Percentiles rank a stretch among this genome's conserved stretches.
These are phyloP conservation scores for Paracorniculantispora psalliotae DNA, from an alignment of 2,329 filamentous ascomycete species.

Conservation along the genomic window DNA sequence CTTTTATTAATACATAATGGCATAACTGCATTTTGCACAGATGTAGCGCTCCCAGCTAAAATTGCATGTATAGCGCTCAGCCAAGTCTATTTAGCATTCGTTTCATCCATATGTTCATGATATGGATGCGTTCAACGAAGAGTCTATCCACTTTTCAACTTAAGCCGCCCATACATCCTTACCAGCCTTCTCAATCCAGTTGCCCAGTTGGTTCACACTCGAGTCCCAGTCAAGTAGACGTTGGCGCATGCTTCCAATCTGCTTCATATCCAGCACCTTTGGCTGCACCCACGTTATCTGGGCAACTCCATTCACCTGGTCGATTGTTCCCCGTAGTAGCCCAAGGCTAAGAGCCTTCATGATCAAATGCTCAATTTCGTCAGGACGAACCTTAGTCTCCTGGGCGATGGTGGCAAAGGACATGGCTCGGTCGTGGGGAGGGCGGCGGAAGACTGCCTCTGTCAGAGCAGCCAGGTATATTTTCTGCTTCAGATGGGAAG, in stretches of 20 bases:
- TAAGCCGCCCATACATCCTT: slow-evolving; percentile 94
- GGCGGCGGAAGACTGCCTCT: slow-evolving; percentile 91
- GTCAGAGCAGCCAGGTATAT: slow-evolving; percentile 95
- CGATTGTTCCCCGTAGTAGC: slow-evolving; percentile 83
- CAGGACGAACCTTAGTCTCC: slow-evolving; percentile 85
- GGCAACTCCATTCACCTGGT: slow-evolving; percentile 91
- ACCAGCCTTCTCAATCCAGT: slow-evolving; percentile 92
- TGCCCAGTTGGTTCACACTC: slow-evolving; percentile 90
- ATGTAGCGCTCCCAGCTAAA: not conserved
- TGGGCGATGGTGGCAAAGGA: slow-evolving; percentile 81
- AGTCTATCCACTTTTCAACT: not conserved
- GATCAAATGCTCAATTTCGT: slow-evolving; percentile 95
- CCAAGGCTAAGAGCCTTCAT: slow-evolving; percentile 99
- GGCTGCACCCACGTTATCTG: slow-evolving; percentile 99
- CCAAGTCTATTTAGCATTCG: not conserved
- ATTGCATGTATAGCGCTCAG: not conserved
- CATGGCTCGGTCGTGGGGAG: slow-evolving; percentile 93
- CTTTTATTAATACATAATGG: slow-evolving; percentile 6
- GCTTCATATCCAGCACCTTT: slow-evolving; percentile 91
- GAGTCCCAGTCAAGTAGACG: slow-evolving; percentile 91
- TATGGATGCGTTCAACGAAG: not conserved
- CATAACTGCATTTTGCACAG: not conserved
- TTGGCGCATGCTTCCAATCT: slow-evolving; percentile 88
- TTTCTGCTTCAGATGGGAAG: slow-evolving; percentile 87
- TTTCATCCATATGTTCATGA: not conserved